Evolutionary conservation across 768 basidiomycete species (phyloP), one percentile per base, ranked within the genome.

Genomic region (Epithele typhae): DNA sequence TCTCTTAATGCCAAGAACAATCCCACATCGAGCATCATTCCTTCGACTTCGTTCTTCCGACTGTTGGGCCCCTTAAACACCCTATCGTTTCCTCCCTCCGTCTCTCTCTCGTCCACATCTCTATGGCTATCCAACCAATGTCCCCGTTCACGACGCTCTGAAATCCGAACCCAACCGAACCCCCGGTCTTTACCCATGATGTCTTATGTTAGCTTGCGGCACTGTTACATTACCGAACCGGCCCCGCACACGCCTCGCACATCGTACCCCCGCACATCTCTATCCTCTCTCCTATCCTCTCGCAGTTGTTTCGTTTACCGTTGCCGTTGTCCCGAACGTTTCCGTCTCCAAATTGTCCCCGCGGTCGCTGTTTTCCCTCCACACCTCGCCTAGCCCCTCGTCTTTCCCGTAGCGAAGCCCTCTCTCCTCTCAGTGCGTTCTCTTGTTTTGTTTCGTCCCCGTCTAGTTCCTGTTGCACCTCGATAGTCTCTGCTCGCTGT

Each of bases 391-490:
- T 45, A 44, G 35, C 40, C 36, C 25, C 17, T 37, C 40, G 48
- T 32, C 9, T 34, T 35, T 53, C 46, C 51, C 52, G 27, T 45
- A 37, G 52, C 55, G 51, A 57, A 49, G 43, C 51, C 48, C 55
- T 43, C 49, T 47, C 49, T 55, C 47, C 53, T 53, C 54, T 51
- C 27, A 6, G 12, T 46, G 38, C n/a, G n/a, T n/a, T n/a, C n/a
- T n/a, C 48, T 49, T 34, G 48, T 49, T 49, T 54, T 55, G 51
- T 45, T 43, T 49, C 53, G 36, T 46, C 46, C 42, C 42, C 51
- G 46, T 53, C 17, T 6, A n/a, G 8, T 57, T 57, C 39, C 51
- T 57, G 59, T 61, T 51, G 55, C 56, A 55, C 39, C 51, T 52
- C 51, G 46, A 46, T 52, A 52, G 45, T 52, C 45, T n/a, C n/a